Conservation (phyloP, 768 basidiomycete species). For the Pleurotus tuoliensis region DNA sequence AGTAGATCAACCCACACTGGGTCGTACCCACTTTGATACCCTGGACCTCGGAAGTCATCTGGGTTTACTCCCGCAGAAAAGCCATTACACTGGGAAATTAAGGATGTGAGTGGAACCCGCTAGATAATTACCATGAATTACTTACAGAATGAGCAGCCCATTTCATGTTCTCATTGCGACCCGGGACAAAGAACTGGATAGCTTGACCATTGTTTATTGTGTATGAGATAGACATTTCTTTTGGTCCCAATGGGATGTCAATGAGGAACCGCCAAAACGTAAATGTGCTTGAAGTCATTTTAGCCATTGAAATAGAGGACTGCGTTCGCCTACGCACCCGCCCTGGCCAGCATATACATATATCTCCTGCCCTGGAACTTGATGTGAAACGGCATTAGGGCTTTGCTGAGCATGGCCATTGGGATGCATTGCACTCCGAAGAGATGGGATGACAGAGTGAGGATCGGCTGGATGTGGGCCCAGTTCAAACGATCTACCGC, state of each 20-base stretch:
- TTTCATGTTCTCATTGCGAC: conserved; percentile 75
- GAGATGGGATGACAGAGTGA: conserved; percentile 39
- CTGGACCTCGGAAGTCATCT: conserved; percentile 79
- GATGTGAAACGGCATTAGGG: conserved; percentile 34
- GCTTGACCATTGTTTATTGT: conserved; percentile 76
- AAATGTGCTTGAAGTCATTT: conserved; percentile 51
- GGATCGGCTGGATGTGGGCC: conserved; percentile 77
- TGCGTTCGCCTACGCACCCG: conserved; percentile 35
- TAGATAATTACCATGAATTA: conserved; percentile 6
- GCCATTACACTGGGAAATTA: conserved; percentile 65
- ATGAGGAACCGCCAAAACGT: conserved; percentile 96
- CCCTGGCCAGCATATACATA: conserved; percentile 59
- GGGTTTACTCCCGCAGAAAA: conserved; percentile 88
- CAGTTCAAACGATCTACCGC: conserved; percentile 45
- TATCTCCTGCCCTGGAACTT: conserved; percentile 63
- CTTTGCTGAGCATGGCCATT: conserved; percentile 21
- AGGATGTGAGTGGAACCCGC: not conserved
- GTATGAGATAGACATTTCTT: conserved; percentile 79
- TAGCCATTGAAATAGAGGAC: no score
- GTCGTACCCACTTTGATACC: conserved; percentile 71
- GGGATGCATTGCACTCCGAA: conserved; percentile 14
- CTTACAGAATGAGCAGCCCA: conserved; percentile 86
- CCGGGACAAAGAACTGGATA: conserved; percentile 83
- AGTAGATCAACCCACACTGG: conserved; percentile 95
- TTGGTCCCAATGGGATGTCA: conserved; percentile 65